Base-by-base conservation (phyloP, 495 filamentous ascomycete genomes). In the Talaromyces stipitatus region DNA sequence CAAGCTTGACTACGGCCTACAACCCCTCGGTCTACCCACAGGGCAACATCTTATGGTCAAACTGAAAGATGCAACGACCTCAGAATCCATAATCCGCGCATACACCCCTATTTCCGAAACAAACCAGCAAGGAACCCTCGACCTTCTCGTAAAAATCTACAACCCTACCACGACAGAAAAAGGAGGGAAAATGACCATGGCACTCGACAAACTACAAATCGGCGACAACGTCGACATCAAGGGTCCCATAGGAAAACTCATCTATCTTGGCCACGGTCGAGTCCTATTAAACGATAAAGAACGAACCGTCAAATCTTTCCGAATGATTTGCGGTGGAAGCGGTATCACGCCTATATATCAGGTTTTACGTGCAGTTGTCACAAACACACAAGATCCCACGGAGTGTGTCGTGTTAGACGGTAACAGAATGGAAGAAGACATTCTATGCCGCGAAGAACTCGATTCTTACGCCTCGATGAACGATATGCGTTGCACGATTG, bases 311-410 rank as follows among this genome's bases (percentile, higher is more conserved):
- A 78, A 78, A 38, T 78, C 76, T 23, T 91, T 97, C 69, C 75
- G 85, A 61, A 96, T 97, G 92, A 87, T 97, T 50, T 94, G 89
- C 59, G 92, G 81, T 27, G 92, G 92, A 32, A 89, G 82, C 2
- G 92, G 92, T 2, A 89, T 97, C 62, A 97, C 92, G 38, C 92
- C 92, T 1, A 88, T 97, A 55, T 96, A 86, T 72, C 89, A 95
- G 60, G 90, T 97, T 1, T 75, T 97, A 32, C 76, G 90, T 27
- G 89, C 90, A 3, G 82, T 94, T 2, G 81, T 90, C 72, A 73
- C 79, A 46, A 78, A 89, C 60, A 55, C 58, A 3, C 60, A 76
- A 9, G 86, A 88, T 66, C 58, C 64, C 0, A 87, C 85, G 0
- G 67, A 62, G 0, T 95, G 91, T 63, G 64, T 87, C 9, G 79